Evolutionary conservation across 805 yeast genomes (phyloP), one percentile per base, ranked within the genome.

Genomic region (Pichia insulana): DNA sequence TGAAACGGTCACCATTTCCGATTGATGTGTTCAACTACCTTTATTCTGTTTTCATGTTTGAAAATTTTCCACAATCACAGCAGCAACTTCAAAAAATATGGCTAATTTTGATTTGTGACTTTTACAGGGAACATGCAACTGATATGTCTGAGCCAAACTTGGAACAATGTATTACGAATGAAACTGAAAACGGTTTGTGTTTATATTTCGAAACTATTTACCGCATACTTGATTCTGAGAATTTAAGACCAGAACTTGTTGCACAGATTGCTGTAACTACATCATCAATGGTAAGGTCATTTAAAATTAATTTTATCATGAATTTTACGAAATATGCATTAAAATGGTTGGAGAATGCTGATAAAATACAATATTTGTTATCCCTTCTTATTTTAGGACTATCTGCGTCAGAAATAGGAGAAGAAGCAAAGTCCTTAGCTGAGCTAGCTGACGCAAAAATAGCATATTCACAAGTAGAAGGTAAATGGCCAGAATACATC

Each of bases 21-120:
- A 53, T 65, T 37, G 70, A 62, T 37, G 57, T 67, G 34, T 72
- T 76, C 71, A 71, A 69, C 37, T 50, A 63, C 31, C 58, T 71
- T 31, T 67, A 45, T 28, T 49, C 50, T 30, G 31, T 52, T 2
- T 18, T 58, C 2, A 50, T 49, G 19, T 53, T 58, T 37, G 48
- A 50, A 18, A 31, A 44, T 39, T 32, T 46, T 13, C 48, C 52
- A 11, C 34, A 37, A 13, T 35, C 30, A 10, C 57, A 62, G 36
- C 49, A 51, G n/a, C 45, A 49, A 9, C 57, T 69, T 30, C 76
- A 70, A 49, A 34, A 49, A 5, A 58, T 58, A 28, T 73, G 71
- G 61, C 57, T 73, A 19, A 50, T 52, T 15, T 60, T 71, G 7
- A 59, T 72, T 40, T 50, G 53, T 15, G 49, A 54, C 6, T 74